A percentile compares a stretch with the other conserved stretches of the same genome.
Evolutionary conservation across 768 basidiomycete species (phyloP).

Genomic region (Termitomyces sp.): DNA sequence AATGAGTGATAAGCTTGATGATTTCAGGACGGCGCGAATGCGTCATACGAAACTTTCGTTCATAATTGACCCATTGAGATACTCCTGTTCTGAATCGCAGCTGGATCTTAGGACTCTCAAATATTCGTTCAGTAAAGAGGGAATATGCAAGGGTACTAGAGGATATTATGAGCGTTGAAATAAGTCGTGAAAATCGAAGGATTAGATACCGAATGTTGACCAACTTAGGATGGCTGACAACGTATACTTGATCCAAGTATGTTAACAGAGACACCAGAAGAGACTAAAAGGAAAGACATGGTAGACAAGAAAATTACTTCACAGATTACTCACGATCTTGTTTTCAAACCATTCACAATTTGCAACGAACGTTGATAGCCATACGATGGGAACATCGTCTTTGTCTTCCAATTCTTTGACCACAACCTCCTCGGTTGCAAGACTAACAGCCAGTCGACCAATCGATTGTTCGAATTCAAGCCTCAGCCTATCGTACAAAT

Average conservation of each 20-base stretch:
- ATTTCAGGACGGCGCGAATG: constrained; percentile 39
- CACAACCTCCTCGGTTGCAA: constrained; percentile 20
- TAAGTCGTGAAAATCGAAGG: neutral
- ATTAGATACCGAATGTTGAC: constrained; percentile 41
- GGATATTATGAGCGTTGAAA: neutral
- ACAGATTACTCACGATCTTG: constrained; percentile 47
- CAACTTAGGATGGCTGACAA: constrained; percentile 33
- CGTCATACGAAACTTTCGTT: constrained; percentile 39
- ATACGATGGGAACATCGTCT: constrained; percentile 30
- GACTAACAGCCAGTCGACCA: constrained; percentile 30
- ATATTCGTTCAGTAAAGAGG: constrained; percentile 46
- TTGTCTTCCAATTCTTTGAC: constrained; percentile 18
- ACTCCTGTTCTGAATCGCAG: constrained; percentile 41
- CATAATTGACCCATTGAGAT: constrained; percentile 46
- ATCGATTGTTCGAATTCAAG: constrained; percentile 58
- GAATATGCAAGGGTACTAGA: constrained; percentile 52
- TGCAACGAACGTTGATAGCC: constrained; percentile 54
- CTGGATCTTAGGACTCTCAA: constrained; percentile 41
- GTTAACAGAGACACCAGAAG: constrained; percentile 61
- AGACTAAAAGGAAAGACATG: constrained; percentile 27
- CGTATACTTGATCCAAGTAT: constrained; percentile 67
- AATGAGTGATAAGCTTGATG: constrained; percentile 47
- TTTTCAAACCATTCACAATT: constrained; percentile 60
- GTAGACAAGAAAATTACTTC: neutral
- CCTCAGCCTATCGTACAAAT: constrained; percentile 52